Evolutionary conservation across 23 red algal species (phyloP).

Genomic region (Cyanidiococcus yangmingshanensis): DNA sequence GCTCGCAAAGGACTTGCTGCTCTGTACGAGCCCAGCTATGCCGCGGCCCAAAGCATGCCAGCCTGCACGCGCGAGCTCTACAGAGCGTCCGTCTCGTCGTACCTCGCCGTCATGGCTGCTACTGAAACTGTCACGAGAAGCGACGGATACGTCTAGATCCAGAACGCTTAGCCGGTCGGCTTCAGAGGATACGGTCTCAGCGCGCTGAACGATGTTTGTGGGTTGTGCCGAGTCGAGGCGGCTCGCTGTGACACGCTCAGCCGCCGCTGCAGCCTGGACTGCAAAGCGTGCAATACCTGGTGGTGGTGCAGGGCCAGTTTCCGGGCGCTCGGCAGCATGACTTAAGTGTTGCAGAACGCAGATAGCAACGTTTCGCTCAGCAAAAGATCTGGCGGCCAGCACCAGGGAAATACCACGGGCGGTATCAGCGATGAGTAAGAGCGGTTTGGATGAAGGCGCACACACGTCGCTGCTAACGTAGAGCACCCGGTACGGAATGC

Average conservation of each 20-base stretch:
- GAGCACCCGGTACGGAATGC: background rate
- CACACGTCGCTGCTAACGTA: background rate
- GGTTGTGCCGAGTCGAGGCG: background rate
- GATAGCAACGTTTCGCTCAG: background rate
- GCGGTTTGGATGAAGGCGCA: background rate
- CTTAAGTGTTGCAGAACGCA: background rate
- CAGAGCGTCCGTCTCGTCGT: background rate
- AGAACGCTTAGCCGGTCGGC: background rate
- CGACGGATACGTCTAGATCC: background rate
- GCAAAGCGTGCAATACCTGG: background rate
- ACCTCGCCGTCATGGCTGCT: background rate
- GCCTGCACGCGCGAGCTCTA: background rate
- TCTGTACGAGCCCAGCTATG: background rate
- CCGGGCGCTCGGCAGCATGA: background rate
- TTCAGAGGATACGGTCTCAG: background rate
- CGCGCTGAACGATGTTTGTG: background rate
- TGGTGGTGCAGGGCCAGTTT: background rate
- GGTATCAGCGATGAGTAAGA: background rate
- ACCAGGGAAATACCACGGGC: background rate
- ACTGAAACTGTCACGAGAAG: background rate
- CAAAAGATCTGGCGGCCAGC: background rate
- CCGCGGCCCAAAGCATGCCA: background rate
- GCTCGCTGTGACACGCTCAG: background rate
- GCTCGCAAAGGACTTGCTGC: background rate
- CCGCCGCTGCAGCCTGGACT: background rate